Evolutionary conservation across 2,329 filamentous ascomycete genomes (phyloP).

Genomic region (Paracoccidioides brasiliensis): DNA sequence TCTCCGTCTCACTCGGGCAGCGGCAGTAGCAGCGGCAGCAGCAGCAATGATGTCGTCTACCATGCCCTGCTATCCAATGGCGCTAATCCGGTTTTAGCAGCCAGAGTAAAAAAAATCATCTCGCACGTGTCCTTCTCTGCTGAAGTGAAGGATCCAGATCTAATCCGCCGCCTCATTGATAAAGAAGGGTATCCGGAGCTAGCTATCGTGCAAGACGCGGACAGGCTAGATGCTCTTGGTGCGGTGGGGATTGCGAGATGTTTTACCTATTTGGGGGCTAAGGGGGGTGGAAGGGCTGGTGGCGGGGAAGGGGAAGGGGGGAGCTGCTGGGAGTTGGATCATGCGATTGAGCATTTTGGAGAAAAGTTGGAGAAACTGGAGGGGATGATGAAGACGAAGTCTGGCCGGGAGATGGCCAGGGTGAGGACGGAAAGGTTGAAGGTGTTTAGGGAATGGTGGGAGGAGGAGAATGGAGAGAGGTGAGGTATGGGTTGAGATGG

Average conservation of each 20-base stretch:
- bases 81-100: slow-evolving; percentile 45
- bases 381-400: slow-evolving; percentile 49
- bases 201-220: slow-evolving; percentile 81
- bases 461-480: slow-evolving; percentile 30
- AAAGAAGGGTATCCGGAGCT: slow-evolving; percentile 51
- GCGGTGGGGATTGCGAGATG: slow-evolving; percentile 69
- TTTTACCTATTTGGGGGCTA: slow-evolving; percentile 64
- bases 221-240: slow-evolving; percentile 81
- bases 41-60: slow-evolving; percentile 11
- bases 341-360: slow-evolving; percentile 60
- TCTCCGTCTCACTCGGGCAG: slow-evolving; percentile 8
- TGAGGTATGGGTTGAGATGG: not conserved
- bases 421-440: slow-evolving; percentile 37
- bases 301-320: slow-evolving; percentile 15
- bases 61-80: slow-evolving; percentile 29
- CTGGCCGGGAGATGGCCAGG: slow-evolving; percentile 38
- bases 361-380: slow-evolving; percentile 59
- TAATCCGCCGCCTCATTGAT: slow-evolving; percentile 48
- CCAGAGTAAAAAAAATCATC: slow-evolving; percentile 57
- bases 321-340: slow-evolving; percentile 40
- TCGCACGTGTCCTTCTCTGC: slow-evolving; percentile 64
- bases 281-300: slow-evolving; percentile 19
- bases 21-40: slow-evolving; percentile 13
- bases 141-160: slow-evolving; percentile 52
- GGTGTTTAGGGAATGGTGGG: slow-evolving; percentile 43